phyloP scores from a whole-genome alignment of 2,329 filamentous ascomycete genomes.

The Boeremia exigua region DNA sequence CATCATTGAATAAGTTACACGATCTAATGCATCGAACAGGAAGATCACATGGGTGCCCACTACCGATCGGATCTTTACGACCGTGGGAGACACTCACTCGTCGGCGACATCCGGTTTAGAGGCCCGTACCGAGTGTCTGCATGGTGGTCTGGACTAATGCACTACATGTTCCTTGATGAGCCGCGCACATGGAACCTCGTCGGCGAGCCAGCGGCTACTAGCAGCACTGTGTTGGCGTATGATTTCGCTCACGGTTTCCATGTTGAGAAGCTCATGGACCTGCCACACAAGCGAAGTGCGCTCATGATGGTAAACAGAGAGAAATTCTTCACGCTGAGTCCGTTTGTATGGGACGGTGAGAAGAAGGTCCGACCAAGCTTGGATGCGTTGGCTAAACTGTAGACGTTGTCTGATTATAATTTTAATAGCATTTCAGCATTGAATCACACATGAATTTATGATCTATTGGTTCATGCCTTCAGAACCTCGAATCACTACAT shows the following conservation, averaged over 20 bases:
- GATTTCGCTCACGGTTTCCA: conserved; percentile 77
- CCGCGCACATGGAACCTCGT: conserved; percentile 62
- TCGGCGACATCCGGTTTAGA: conserved; percentile 62
- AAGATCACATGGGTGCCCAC: conserved; percentile 66
- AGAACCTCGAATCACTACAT: neutral
- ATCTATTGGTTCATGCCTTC: neutral
- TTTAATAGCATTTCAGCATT: conserved; percentile 4
- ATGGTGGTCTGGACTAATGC: conserved; percentile 64
- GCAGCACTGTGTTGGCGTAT: conserved; percentile 73
- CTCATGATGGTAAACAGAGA: conserved; percentile 69
- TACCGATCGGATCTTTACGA: conserved; percentile 63
- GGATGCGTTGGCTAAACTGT: conserved; percentile 43
- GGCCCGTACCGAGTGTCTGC: conserved; percentile 63
- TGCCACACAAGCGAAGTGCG: conserved; percentile 74
- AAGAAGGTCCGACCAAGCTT: conserved; percentile 44
- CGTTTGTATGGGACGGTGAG: conserved; percentile 54
- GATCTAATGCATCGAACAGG: conserved; percentile 46
- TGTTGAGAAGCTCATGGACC: conserved; percentile 73
- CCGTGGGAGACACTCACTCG: conserved; percentile 65
- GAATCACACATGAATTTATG: neutral
- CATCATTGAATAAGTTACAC: neutral
- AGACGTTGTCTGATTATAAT: neutral
- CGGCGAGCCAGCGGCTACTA: conserved; percentile 76
- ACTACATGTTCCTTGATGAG: conserved; percentile 66
- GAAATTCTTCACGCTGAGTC: conserved; percentile 73